Percentiles rank a stretch among this genome's conserved stretches.
Evolutionary conservation across 73 alveolate genomes (phyloP).

Genomic region (Paramecium biaurelia): DNA sequence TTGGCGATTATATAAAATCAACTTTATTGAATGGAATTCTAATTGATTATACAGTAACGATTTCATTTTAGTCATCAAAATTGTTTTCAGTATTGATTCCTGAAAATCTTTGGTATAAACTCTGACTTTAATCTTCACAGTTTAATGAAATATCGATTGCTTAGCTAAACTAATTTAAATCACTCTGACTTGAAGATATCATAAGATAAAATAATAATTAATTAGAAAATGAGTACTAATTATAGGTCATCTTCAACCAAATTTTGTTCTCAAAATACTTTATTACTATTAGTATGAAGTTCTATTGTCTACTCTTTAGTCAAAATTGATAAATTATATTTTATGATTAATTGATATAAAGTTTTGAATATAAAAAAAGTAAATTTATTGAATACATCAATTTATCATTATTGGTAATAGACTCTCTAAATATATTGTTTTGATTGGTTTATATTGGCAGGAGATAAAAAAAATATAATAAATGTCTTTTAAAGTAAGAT

Average conservation of each 20-base stretch:
- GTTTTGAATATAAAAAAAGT: no score
- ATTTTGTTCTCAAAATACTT: not conserved
- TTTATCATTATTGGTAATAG: no score
- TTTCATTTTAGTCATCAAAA: not conserved
- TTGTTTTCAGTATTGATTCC: not conserved
- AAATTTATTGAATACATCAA: no score
- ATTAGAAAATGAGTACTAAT: not conserved
- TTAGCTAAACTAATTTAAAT: not conserved
- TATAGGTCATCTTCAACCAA: not conserved
- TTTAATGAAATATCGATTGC: not conserved
- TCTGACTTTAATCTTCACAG: not conserved
- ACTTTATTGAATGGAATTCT: not conserved
- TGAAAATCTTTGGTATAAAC: not conserved
- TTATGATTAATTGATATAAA: not conserved
- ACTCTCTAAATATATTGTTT: no score
- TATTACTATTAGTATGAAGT: no score
- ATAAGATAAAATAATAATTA: not conserved
- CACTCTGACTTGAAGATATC: not conserved
- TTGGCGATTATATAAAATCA: not conserved
- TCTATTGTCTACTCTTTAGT: not conserved
- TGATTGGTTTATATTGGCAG: no score
- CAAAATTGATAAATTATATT: no score
- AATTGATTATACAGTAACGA: not conserved
- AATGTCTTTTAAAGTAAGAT: no score
- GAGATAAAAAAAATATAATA: no score